A percentile compares a stretch with the other conserved stretches of the same genome.
These are phyloP conservation scores for Hanseniaspora taiwanica DNA, from an alignment of 805 yeast species.

Conservation along the genomic window DNA sequence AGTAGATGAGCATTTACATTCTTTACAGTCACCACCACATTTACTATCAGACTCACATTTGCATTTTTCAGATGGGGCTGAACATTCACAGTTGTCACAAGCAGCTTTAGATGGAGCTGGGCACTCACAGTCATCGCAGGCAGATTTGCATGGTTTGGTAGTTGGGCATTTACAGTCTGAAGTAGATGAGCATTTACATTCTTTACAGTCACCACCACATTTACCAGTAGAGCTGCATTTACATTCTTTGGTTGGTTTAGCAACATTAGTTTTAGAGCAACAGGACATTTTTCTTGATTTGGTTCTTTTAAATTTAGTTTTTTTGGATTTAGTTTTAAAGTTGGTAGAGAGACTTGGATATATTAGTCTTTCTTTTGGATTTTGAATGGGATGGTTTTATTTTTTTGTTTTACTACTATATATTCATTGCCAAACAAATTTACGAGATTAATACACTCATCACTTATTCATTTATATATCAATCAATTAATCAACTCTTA, in stretches of 20 bases:
- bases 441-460: too few relatives aligned
- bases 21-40: not conserved
- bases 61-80: not conserved
- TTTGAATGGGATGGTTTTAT: not conserved
- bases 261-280: not conserved
- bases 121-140: too few relatives aligned
- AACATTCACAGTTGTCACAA: not conserved
- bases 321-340: not conserved
- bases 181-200: not conserved
- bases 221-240: not conserved
- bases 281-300: not conserved
- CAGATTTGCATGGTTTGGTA: not conserved
- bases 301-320: not conserved
- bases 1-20: not conserved
- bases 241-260: not conserved
- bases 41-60: not conserved
- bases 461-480: too few relatives aligned
- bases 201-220: not conserved
- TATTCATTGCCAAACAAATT: too few relatives aligned
- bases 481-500: too few relatives aligned
- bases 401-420: not conserved
- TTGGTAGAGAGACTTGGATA: too few relatives aligned
- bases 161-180: not conserved
- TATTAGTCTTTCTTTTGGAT: not conserved
- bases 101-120: too few relatives aligned